Evolutionary conservation across 2,329 filamentous ascomycete genomes (phyloP).

Genomic region (Colletotrichum sp.): DNA sequence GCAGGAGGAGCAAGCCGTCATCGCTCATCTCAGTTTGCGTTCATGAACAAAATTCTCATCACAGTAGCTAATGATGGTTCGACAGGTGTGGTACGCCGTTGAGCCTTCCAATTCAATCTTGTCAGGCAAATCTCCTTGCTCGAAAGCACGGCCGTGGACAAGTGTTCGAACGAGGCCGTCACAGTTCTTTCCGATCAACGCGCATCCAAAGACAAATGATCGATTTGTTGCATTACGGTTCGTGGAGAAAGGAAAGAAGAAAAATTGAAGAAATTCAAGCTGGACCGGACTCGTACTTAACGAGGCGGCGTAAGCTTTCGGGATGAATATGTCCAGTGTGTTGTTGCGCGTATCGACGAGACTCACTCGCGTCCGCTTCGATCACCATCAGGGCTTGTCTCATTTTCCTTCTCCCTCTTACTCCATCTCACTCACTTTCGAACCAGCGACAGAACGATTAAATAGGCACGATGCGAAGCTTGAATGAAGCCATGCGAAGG

Average conservation of each 20-base stretch:
- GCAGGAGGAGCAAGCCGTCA: background rate
- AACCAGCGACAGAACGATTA: background rate
- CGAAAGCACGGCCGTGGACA: too few relatives aligned
- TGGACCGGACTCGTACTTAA: too few relatives aligned
- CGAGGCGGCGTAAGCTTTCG: too few relatives aligned
- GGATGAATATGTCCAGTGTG: too few relatives aligned
- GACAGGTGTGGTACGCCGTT: background rate
- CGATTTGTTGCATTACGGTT: too few relatives aligned
- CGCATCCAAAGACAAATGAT: too few relatives aligned
- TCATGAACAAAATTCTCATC: background rate
- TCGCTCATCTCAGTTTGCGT: background rate
- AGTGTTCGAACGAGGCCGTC: too few relatives aligned
- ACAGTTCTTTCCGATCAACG: too few relatives aligned
- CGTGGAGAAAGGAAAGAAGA: too few relatives aligned
- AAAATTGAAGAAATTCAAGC: too few relatives aligned
- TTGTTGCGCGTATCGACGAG: too few relatives aligned
- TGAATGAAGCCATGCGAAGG: background rate
- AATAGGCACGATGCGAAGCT: background rate
- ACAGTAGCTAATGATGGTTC: background rate
- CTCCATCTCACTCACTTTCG: background rate
- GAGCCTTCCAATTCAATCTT: background rate
- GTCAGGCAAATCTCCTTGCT: too few relatives aligned
- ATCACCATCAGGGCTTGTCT: background rate
- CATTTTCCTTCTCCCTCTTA: background rate
- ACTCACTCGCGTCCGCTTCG: background rate